phyloP scores from a whole-genome alignment of 495 filamentous ascomycete genomes.

The Xylaria grammica region DNA sequence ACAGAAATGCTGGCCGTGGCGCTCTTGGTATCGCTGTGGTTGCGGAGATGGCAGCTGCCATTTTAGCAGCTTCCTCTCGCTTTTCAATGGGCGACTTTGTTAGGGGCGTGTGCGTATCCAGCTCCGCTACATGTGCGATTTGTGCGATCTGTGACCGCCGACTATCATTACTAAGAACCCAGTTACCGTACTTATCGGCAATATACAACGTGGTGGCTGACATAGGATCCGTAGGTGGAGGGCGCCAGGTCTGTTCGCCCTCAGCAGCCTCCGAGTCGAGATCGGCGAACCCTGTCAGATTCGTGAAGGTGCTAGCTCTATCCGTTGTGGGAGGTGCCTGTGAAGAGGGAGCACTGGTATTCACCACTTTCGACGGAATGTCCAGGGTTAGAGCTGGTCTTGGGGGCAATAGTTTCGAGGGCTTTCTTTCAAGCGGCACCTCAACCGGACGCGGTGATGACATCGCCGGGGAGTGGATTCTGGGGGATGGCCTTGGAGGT shows the following conservation, averaged over 20 bases:
- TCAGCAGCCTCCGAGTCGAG: constrained; percentile 35
- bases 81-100: constrained; percentile 48
- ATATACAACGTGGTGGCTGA: constrained; percentile 47
- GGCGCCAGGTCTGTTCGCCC: constrained; percentile 45
- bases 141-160: constrained; percentile 27
- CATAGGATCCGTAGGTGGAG: constrained; percentile 42
- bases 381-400: constrained; percentile 41
- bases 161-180: constrained; percentile 43
- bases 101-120: constrained; percentile 45
- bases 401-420: constrained; percentile 30
- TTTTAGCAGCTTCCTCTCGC: constrained; percentile 34
- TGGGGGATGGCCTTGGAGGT: constrained; percentile 23
- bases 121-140: constrained; percentile 28
- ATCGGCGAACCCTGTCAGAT: constrained; percentile 55
- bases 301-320: constrained; percentile 50
- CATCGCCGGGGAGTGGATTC: constrained; percentile 10
- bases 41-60: constrained; percentile 34
- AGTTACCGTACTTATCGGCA: constrained; percentile 53
- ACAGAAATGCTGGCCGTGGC: constrained; percentile 29
- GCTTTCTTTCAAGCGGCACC: constrained; percentile 22
- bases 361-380: constrained; percentile 30
- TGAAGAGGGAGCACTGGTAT: constrained; percentile 19
- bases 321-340: constrained; percentile 26
- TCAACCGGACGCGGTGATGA: background rate
- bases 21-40: constrained; percentile 20